Percentiles rank a stretch among this genome's conserved stretches.
phyloP scores from a whole-genome alignment of 1,284 basidiomycete genomes.

The Heterobasidion occidentale region DNA sequence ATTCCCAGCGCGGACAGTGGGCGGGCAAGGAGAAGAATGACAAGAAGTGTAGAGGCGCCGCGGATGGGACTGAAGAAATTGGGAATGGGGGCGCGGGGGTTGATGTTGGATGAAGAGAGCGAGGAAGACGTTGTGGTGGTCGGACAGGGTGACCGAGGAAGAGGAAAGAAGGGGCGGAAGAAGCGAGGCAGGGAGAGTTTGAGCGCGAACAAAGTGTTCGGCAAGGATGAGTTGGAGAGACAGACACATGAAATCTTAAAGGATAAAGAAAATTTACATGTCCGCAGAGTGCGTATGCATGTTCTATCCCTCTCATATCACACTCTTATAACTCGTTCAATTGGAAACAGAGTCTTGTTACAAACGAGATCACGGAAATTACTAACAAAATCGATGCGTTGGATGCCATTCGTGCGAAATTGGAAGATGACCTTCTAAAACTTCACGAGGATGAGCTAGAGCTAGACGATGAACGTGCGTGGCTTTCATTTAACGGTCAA shows the following conservation, averaged over 20 bases:
- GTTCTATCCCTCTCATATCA: constrained; percentile 3
- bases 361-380: constrained; percentile 82
- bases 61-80: constrained; percentile 72
- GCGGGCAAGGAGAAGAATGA: constrained; percentile 66
- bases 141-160: constrained; percentile 25
- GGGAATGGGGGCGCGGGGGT: constrained; percentile 69
- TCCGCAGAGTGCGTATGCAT: constrained; percentile 61
- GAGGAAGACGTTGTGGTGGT: constrained; percentile 50
- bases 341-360: constrained; percentile 60
- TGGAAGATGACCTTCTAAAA: constrained; percentile 80
- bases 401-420: constrained; percentile 71
- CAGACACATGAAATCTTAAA: constrained; percentile 79
- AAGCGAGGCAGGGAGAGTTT: constrained; percentile 63
- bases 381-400: constrained; percentile 83
- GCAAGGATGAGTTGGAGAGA: constrained; percentile 73
- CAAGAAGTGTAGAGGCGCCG: constrained; percentile 75
- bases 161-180: constrained; percentile 35
- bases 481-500: not conserved
- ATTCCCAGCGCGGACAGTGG: constrained; percentile 81
- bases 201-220: constrained; percentile 62
- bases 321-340: constrained; percentile 7
- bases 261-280: constrained; percentile 87
- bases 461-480: constrained; percentile 86
- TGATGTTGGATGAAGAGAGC: constrained; percentile 58
- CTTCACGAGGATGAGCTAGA: constrained; percentile 95